Percentiles rank a stretch among this genome's conserved stretches.
phyloP scores from a whole-genome alignment of 2,329 filamentous ascomycete genomes.

The Colletotrichum sp. region DNA sequence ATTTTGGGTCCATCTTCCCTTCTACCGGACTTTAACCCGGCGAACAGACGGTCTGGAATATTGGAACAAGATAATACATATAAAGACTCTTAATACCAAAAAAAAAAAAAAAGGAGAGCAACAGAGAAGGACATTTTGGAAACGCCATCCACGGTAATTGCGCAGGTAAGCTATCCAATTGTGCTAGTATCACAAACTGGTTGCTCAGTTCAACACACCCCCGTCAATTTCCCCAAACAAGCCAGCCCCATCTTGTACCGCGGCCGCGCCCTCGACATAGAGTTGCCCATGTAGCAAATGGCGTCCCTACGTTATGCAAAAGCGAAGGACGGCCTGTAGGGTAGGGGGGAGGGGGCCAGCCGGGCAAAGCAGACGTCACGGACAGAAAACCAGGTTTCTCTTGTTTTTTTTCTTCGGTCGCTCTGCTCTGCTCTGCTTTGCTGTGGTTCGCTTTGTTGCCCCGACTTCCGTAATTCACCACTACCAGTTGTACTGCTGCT shows the following conservation, averaged over 20 bases:
- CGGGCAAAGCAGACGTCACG: neutral
- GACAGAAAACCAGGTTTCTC: neutral
- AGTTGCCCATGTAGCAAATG: neutral
- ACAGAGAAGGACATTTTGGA: neutral
- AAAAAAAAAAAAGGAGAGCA: neutral
- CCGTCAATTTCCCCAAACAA: neutral
- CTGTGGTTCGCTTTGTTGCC: neutral
- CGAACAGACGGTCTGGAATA: neutral
- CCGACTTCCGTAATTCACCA: neutral
- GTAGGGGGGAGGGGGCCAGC: neutral
- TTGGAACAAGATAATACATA: neutral
- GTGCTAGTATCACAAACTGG: neutral
- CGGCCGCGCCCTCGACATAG: neutral
- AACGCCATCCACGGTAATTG: neutral
- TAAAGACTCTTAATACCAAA: neutral
- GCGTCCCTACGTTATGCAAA: neutral
- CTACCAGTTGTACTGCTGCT: neutral
- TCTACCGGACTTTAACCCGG: neutral
- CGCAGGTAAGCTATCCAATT: constrained; percentile 3
- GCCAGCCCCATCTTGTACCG: neutral
- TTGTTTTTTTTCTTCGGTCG: neutral
- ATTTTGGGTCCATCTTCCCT: neutral
- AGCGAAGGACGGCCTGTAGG: neutral
- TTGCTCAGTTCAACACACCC: neutral
- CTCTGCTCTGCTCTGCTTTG: neutral